phyloP scores from a whole-genome alignment of 139 green algal species.

The Pleodorina starrii region DNA sequence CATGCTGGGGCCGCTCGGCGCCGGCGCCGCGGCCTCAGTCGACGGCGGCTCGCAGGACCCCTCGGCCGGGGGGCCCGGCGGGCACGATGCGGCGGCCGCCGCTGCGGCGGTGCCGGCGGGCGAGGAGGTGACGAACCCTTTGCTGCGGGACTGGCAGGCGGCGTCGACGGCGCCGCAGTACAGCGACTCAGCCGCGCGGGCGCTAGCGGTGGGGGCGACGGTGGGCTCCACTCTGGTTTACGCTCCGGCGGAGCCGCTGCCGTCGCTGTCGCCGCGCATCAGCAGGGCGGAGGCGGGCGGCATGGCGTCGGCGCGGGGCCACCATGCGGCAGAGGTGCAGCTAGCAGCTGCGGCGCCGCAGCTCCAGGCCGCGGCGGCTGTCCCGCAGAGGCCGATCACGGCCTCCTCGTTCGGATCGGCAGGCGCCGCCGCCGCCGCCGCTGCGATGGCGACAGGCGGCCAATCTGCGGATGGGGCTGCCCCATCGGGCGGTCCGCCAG shows the following conservation, averaged over 20 bases:
- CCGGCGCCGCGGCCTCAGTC: not conserved
- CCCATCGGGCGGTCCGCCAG: too few species aligned
- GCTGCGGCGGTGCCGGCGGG: slow-evolving; percentile 9
- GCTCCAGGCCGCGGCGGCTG: not conserved
- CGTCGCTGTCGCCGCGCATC: not conserved
- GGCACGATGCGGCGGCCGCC: not conserved
- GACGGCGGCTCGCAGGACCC: not conserved
- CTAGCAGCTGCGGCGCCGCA: not conserved
- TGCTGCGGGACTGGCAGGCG: not conserved
- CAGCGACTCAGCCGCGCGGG: not conserved
- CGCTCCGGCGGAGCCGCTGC: not conserved
- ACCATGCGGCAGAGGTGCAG: too few species aligned
- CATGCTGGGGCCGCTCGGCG: slow-evolving; percentile 7
- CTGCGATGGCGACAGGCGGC: too few species aligned
- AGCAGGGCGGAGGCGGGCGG: slow-evolving; percentile 11
- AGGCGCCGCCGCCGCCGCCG: too few species aligned
- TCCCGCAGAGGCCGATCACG: not conserved
- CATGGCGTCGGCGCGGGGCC: not conserved
- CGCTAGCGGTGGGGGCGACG: too few species aligned
- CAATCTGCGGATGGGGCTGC: too few species aligned
- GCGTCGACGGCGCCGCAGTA: not conserved
- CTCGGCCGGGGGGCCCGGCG: not conserved
- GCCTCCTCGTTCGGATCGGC: not conserved
- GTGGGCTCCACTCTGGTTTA: not conserved
- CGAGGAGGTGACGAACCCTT: slow-evolving; percentile 12